Base-by-base conservation (phyloP, 352 stramenopile genomes). In the Nothophytophthora sp. region DNA sequence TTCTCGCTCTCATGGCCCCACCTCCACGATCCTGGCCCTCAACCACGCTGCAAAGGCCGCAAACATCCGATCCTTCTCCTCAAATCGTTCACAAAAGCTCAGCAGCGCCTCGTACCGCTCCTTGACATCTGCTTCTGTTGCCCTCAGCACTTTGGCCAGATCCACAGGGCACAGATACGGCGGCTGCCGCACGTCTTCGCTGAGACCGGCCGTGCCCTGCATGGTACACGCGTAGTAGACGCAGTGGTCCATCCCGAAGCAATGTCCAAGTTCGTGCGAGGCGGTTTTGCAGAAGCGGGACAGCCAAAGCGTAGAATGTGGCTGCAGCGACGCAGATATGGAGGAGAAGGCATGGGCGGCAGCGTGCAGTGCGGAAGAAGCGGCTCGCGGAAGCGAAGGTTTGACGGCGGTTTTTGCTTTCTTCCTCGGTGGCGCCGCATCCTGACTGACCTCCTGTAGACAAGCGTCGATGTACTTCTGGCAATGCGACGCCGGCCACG, bases 201-300 rank as follows among this genome's bases (percentile, higher is more conserved):
- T 63, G 4, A 63, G n/a, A 2, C 55, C 47, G 16, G 55, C 40
- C 4, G 55, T 59, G 13, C 55, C 55, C 39, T 63, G 55, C 55
- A 63, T 63, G 20, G 22, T 59, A 34, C 55, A 63, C 8, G 55
- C 55, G 25, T 54, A 63, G 19, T 63, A 63, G 18, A 63, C 42
- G 41, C 55, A 63, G 28, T 63, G 55, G 45, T 63, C 55, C 29
- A 63, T 63, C 24, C 55, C 47, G 12, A 63, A 63, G 40, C 47
- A 63, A 32, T 63, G 55, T 10, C 48, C 55, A 28, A 63, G 55
- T 13, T 63, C 55, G 20, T 63, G 55, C 18, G 55, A 63, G 5
- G 55, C 48, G 12, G 55, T 63, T 27, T 32, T 50, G 40, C 55
- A 63, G 18, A 59, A 16, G 7, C 55, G 55, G 49, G 55, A 29